A percentile compares a stretch with the other conserved stretches of the same genome.
Conservation (phyloP, 1,139 yeast genomes). For the Insectozyma bohioensis region DNA sequence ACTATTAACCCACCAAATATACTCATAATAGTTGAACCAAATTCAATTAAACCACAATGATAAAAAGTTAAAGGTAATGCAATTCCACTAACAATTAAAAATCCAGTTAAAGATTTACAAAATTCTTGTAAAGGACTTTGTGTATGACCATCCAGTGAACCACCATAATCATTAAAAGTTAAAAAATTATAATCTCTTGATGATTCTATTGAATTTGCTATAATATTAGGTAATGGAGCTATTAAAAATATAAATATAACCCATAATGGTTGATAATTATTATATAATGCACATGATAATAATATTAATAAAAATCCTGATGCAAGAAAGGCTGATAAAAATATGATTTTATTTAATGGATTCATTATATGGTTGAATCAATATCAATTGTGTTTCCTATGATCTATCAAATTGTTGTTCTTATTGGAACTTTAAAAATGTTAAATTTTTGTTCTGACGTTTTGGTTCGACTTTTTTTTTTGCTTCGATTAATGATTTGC, state of each 20-base stretch:
- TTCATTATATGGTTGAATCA: slow-evolving; percentile 28
- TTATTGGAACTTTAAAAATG: too few relatives aligned
- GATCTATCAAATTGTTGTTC: too few relatives aligned
- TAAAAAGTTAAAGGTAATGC: slow-evolving; percentile 64
- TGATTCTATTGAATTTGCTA: slow-evolving; percentile 43
- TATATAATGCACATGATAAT: slow-evolving; percentile 69
- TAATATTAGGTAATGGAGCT: slow-evolving; percentile 69
- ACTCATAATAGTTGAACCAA: slow-evolving; percentile 65
- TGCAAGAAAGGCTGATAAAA: slow-evolving; percentile 68
- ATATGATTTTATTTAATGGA: slow-evolving; percentile 70
- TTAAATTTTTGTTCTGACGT: too few relatives aligned
- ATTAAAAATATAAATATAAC: slow-evolving; percentile 63
- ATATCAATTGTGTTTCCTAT: too few relatives aligned
- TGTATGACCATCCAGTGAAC: slow-evolving; percentile 26
- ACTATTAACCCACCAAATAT: slow-evolving; percentile 69
- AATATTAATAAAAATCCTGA: slow-evolving; percentile 72
- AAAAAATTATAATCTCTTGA: slow-evolving; percentile 55
- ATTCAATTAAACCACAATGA: slow-evolving; percentile 56
- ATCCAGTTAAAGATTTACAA: slow-evolving; percentile 63
- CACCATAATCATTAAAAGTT: slow-evolving; percentile 55
- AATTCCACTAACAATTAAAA: slow-evolving; percentile 66
- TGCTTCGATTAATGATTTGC: too few relatives aligned
- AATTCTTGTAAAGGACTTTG: slow-evolving; percentile 52
- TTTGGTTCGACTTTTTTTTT: too few relatives aligned
- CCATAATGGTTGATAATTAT: slow-evolving; percentile 70